Conservation (phyloP, 1,284 basidiomycete genomes). For the Ceratobasidium sp. region DNA sequence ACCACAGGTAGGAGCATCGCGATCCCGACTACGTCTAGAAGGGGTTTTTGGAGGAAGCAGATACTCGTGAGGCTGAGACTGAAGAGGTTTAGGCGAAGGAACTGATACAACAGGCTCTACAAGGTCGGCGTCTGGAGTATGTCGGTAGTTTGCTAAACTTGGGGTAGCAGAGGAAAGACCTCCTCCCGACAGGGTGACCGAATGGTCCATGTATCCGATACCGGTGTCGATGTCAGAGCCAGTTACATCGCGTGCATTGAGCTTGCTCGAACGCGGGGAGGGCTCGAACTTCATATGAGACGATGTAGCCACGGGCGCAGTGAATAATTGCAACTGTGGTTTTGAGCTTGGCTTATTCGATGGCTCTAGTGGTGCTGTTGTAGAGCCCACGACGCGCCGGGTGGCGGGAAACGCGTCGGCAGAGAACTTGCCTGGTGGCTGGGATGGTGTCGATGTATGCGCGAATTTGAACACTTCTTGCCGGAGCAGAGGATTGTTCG, state of each 20-base stretch:
- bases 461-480: conserved; percentile 36
- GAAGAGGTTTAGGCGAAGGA: background rate
- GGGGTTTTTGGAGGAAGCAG: conserved; percentile 2
- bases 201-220: background rate
- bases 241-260: background rate
- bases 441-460: conserved; percentile 33
- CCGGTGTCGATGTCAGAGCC: background rate
- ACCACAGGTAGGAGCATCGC: background rate
- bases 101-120: background rate
- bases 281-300: conserved; percentile 13
- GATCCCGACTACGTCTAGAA: conserved; percentile 19
- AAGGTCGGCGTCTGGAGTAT: background rate
- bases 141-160: background rate
- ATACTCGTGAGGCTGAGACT: background rate
- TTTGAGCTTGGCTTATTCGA: conserved; percentile 2
- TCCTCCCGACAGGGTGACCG: background rate
- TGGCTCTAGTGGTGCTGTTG: background rate
- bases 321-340: background rate
- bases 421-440: background rate
- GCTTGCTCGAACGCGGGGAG: background rate
- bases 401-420: background rate
- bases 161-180: background rate
- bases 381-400: background rate
- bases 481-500: background rate
- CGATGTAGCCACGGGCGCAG: background rate